Percentiles rank a stretch among this genome's conserved stretches.
These are phyloP conservation scores for Elongisporangium anandrum DNA, from an alignment of 352 stramenopile species.

Conservation along the genomic window DNA sequence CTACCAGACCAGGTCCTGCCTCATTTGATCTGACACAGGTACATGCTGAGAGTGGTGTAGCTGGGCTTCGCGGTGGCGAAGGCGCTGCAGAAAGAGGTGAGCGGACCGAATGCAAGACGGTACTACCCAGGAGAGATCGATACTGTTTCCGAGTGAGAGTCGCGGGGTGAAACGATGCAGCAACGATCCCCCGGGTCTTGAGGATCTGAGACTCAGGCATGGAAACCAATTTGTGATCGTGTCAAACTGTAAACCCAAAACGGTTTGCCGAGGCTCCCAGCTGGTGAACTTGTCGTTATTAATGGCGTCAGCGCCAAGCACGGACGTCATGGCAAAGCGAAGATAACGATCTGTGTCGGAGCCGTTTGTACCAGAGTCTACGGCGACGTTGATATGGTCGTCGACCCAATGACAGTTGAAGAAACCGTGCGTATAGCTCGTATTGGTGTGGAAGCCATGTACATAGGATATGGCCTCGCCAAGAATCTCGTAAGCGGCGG, in stretches of 20 bases:
- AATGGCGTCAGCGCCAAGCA: constrained; percentile 11
- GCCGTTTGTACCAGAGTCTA: not conserved
- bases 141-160: constrained; percentile 2
- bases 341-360: constrained; percentile 6
- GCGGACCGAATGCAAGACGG: constrained; percentile 10
- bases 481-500: constrained; percentile 2
- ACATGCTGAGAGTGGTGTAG: constrained; percentile 1
- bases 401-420: constrained; percentile 19
- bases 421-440: not conserved
- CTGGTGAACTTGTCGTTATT: constrained; percentile 15
- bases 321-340: constrained; percentile 10
- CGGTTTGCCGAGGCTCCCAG: constrained; percentile 5
- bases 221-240: not conserved
- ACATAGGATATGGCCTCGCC: constrained; percentile 7
- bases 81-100: constrained; percentile 5
- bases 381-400: constrained; percentile 8
- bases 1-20: not conserved
- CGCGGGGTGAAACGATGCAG: not conserved
- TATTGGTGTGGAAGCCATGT: constrained; percentile 5
- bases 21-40: not conserved
- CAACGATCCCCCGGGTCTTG: constrained; percentile 5
- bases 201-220: constrained; percentile 7
- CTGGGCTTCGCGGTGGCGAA: not conserved
- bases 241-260: constrained; percentile 11
- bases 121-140: constrained; percentile 10